Percentiles rank a stretch among this genome's conserved stretches.
These are phyloP conservation scores for Fomitiporia mediterranea DNA, from an alignment of 1,284 basidiomycete species.

Conservation along the genomic window DNA sequence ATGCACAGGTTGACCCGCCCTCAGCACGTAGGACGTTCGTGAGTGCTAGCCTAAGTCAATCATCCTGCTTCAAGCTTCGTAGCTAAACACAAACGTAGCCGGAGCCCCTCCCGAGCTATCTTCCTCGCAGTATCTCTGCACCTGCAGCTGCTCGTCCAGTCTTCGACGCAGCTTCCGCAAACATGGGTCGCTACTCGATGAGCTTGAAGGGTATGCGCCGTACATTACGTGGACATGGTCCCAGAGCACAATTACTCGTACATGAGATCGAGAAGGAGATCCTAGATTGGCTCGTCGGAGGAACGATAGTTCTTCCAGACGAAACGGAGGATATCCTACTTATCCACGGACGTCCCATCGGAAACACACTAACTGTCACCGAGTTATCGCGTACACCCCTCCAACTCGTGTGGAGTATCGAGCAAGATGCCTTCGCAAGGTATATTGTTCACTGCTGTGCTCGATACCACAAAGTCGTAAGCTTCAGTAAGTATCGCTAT, in stretches of 20 bases:
- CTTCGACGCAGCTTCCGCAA: conserved; percentile 49
- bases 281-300: conserved; percentile 56
- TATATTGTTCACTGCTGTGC: conserved; percentile 80
- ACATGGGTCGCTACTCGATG: conserved; percentile 70
- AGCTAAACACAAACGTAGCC: conserved; percentile 31
- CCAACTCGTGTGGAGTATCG: conserved; percentile 65
- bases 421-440: conserved; percentile 64
- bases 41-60: neutral
- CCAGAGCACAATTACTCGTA: conserved; percentile 56
- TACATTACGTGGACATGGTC: conserved; percentile 56
- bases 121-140: conserved; percentile 53
- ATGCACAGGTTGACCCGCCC: conserved; percentile 46
- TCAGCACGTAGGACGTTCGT: conserved; percentile 50
- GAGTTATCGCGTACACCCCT: conserved; percentile 63
- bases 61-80: neutral
- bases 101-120: conserved; percentile 62
- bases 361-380: conserved; percentile 47
- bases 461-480: conserved; percentile 70
- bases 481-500: conserved; percentile 60
- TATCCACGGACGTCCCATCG: conserved; percentile 42
- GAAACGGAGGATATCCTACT: conserved; percentile 27
- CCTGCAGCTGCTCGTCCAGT: conserved; percentile 40
- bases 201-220: conserved; percentile 70
- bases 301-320: conserved; percentile 51
- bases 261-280: conserved; percentile 62